Percentiles rank a stretch among this genome's conserved stretches.
phyloP scores from a whole-genome alignment of 2,329 filamentous ascomycete species.

The Hymenoscyphus infarciens region DNA sequence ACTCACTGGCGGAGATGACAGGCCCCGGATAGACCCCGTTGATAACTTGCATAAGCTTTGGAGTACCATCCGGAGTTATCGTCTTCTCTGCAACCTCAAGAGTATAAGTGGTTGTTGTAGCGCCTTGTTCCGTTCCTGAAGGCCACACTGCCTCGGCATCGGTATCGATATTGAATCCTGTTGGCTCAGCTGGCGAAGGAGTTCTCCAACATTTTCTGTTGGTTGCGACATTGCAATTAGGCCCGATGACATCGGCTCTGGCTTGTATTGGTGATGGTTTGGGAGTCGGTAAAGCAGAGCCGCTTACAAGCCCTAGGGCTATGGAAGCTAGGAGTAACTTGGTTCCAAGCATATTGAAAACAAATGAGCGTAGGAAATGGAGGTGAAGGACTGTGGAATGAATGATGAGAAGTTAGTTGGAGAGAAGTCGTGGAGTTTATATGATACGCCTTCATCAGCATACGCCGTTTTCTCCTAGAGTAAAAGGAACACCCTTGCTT shows the following conservation, averaged over 20 bases:
- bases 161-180: constrained; percentile 1
- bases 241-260: not conserved
- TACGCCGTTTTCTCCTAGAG: too few relatives aligned
- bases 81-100: constrained; percentile 3
- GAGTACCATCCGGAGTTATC: constrained; percentile 35
- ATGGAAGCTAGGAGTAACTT: constrained; percentile 3
- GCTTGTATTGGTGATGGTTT: not conserved
- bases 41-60: constrained; percentile 49
- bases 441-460: too few relatives aligned
- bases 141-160: constrained; percentile 7
- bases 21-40: constrained; percentile 36
- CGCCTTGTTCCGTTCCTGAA: not conserved
- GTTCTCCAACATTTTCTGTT: constrained; percentile 4
- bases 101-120: constrained; percentile 2
- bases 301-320: not conserved
- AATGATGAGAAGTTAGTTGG: too few relatives aligned
- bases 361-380: too few relatives aligned
- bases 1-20: constrained; percentile 26
- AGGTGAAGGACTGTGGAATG: too few relatives aligned
- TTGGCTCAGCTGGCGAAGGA: not conserved
- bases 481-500: too few relatives aligned
- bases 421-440: too few relatives aligned
- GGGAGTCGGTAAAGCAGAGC: not conserved
- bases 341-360: constrained; percentile 4
- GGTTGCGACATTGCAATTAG: not conserved